Base-by-base conservation (phyloP, 2,329 filamentous ascomycete species). In the Basipetospora chlamydospora region DNA sequence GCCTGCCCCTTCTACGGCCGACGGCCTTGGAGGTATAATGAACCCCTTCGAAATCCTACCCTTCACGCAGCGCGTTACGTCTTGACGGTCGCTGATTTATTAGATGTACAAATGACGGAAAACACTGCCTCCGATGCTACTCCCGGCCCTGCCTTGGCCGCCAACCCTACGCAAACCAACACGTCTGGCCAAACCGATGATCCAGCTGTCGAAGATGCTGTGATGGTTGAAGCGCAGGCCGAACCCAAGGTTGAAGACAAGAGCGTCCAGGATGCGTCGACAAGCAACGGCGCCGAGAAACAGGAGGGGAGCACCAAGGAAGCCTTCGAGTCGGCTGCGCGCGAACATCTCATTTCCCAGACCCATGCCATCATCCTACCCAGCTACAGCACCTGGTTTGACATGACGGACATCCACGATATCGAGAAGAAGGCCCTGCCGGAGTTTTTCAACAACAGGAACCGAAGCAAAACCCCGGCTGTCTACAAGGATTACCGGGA, bases 401-500 rank as follows among this genome's bases (percentile, higher is more conserved):
- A 98, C 59, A 95, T 98, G 88, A 83, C 87, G 55, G 70, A 73
- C 34, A 80, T 98, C 51, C 83, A 95, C 58, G 74, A 76, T 42
- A 81, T 95, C 48, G 90, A 98, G 64, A 82, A 80, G 53, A 98
- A 95, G 59, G 86, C 86, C 6, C 70, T 98, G 46, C 86, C 88
- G 15, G 90, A 98, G 56, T 98, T 96, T 62, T 98, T 98, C 73
- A 98, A 98, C 64, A 88, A 77, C 57, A 77, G 90, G 41, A 98
- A 98, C 60, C 80, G 90, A 50, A 96, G 90, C 75, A 98, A 98
- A 64, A 98, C 90, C 0, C 81, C 86, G 1, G 79, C 86, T 33
- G 84, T 96, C 16, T 98, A 98, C 66, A 96, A 96, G 60, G 90
- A 98, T 54, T 98, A 98, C 59, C 80, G 90, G 47, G 90, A 98